A percentile compares a stretch with the other conserved stretches of the same genome.
Evolutionary conservation across 2,329 filamentous ascomycete species (phyloP).

Genomic region (Rachicladosporium sp.): DNA sequence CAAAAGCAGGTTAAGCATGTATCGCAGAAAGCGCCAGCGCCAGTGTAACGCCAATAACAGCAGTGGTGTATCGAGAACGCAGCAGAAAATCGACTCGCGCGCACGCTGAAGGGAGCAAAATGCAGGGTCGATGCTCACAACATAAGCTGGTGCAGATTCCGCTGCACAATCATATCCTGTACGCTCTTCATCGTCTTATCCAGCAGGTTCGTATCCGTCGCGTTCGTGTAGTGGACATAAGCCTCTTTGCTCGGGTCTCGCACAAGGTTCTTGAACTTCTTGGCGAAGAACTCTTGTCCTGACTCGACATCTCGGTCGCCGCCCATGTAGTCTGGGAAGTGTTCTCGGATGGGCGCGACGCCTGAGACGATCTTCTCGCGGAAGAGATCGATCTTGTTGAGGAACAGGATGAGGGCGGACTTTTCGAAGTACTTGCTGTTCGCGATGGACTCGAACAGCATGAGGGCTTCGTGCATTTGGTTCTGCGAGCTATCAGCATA

Average conservation of each 20-base stretch:
- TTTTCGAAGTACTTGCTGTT: conserved; percentile 42
- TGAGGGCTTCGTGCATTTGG: conserved; percentile 43
- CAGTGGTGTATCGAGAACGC: too few relatives aligned
- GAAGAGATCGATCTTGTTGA: conserved; percentile 44
- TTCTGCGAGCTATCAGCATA: conserved; percentile 25
- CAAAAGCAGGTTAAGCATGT: too few relatives aligned
- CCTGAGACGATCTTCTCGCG: conserved; percentile 36
- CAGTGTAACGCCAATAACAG: too few relatives aligned
- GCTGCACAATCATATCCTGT: conserved; percentile 43
- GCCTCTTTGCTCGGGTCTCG: conserved; percentile 39
- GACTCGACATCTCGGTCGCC: conserved; percentile 33
- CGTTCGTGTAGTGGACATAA: conserved; percentile 41
- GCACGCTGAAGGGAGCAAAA: too few relatives aligned
- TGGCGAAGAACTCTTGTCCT: conserved; percentile 37
- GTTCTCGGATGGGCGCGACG: conserved; percentile 34
- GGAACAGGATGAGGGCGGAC: conserved; percentile 39
- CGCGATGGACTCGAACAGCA: conserved; percentile 41
- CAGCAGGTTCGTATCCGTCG: conserved; percentile 38
- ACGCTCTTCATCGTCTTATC: conserved; percentile 42
- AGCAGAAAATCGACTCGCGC: too few relatives aligned
- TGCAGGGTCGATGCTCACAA: conserved; percentile 16
- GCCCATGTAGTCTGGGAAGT: conserved; percentile 39
- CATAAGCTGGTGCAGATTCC: conserved; percentile 39
- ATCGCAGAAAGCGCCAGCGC: too few relatives aligned
- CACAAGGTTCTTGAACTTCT: conserved; percentile 39